Percentiles rank a stretch among this genome's conserved stretches.
These are phyloP conservation scores for Diversispora eburnea DNA, from an alignment of 192 early-diverging fungal genomes.

Conservation along the genomic window DNA sequence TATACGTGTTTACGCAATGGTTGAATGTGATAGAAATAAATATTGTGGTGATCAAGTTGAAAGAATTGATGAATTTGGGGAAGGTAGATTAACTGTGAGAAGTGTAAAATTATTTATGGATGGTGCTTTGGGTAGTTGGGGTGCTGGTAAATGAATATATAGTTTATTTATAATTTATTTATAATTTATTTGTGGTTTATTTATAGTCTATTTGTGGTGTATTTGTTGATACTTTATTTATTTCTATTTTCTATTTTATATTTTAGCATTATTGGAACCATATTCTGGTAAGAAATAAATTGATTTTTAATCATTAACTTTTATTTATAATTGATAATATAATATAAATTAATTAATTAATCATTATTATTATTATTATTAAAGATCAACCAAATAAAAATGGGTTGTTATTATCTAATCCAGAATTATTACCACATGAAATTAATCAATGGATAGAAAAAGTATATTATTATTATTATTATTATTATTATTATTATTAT, in stretches of 20 bases:
- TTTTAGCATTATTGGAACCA: constrained; percentile 32
- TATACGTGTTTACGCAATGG: constrained; percentile 40
- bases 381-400: constrained; percentile 41
- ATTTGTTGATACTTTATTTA: no score
- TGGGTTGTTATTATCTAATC: constrained; percentile 39
- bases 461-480: background rate
- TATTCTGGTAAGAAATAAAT: constrained; percentile 29
- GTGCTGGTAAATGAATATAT: constrained; percentile 39
- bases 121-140: constrained; percentile 59
- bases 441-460: constrained; percentile 28
- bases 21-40: constrained; percentile 23
- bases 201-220: no score
- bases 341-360: background rate
- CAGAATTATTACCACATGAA: constrained; percentile 8
- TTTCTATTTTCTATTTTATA: constrained; percentile 15
- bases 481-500: background rate
- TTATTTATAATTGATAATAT: no score
- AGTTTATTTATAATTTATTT: background rate
- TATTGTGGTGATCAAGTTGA: constrained; percentile 35
- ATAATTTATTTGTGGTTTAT: no score
- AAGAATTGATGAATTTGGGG: constrained; percentile 19
- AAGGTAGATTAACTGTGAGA: constrained; percentile 35
- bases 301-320: background rate
- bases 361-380: background rate
- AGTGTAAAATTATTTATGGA: constrained; percentile 57